Evolutionary conservation across 306 rosid genomes (phyloP), one percentile per base, ranked within the genome.

Genomic region (Medicago ruthenica): DNA sequence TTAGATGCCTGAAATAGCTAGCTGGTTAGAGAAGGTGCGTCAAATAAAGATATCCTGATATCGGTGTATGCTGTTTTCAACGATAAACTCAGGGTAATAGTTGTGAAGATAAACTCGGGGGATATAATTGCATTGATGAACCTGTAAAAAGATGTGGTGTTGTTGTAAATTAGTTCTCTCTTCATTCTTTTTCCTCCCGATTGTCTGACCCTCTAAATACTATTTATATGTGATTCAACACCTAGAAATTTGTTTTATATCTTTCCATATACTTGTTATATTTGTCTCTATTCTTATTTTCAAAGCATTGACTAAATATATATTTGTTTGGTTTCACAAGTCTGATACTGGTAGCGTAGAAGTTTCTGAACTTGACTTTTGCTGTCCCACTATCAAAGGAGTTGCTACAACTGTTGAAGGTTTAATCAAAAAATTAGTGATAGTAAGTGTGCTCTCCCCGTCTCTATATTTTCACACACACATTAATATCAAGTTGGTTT

Each of bases 331-430:
- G n/a, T n/a, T n/a, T n/a, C n/a, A n/a, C n/a, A n/a, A n/a, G n/a
- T n/a, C n/a, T n/a, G n/a, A n/a, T n/a, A n/a, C n/a, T n/a, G 82
- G 85, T n/a, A 53, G 87, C 17, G 80, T 84, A 54, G 55, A 76
- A 73, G 64, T 80, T 72, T 85, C 87, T 11, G 87, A 83, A 76
- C 87, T 93, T 73, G 93, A 93, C 55, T 87, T 93, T 15, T 88
- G 76, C 67, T 79, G 86, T 1, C 83, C 83, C 71, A 83, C 86
- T 51, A 63, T 79, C 2, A 83, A 83, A 63, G 86, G 86, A 39
- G 37, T 71, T 45, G 86, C 79, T 79, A 79, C 86, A 34, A 93
- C 98, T 17, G 87, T 93, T 69, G 98, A 93, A 87, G 98, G 98
- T 73, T 85, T 93, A 78, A 76, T 83, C 55, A 78, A 39, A 83